These are phyloP conservation scores for Porcisia deanei DNA, from an alignment of 208 protist genomes.

Conservation along the genomic window DNA sequence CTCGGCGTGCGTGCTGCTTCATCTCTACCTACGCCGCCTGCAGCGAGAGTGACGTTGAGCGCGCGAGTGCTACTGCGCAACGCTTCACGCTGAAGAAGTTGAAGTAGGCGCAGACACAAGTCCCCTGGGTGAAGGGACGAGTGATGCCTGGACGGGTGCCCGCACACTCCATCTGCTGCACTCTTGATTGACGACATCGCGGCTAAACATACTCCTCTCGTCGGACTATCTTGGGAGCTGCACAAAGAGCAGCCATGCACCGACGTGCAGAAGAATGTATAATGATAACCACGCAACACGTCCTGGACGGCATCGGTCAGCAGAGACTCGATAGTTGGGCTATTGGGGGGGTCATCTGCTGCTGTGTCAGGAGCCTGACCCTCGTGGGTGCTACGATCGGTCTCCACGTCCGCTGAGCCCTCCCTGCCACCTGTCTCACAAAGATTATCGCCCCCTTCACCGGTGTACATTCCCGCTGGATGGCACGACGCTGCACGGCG, in stretches of 20 bases:
- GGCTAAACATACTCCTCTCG: neutral
- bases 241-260: neutral
- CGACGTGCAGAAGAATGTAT: constrained; percentile 21
- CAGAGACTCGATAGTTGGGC: constrained; percentile 10
- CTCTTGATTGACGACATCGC: neutral
- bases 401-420: neutral
- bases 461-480: neutral
- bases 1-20: neutral
- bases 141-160: neutral
- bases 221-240: neutral
- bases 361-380: constrained; percentile 8
- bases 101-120: constrained; percentile 22
- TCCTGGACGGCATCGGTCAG: constrained; percentile 17
- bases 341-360: neutral
- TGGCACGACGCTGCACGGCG: neutral
- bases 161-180: neutral
- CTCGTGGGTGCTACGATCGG: neutral
- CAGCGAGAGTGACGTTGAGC: constrained; percentile 16
- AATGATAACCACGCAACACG: constrained; percentile 20
- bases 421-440: neutral
- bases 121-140: neutral
- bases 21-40: neutral
- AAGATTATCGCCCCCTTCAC: neutral
- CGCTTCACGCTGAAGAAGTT: constrained; percentile 20
- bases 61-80: constrained; percentile 5